Base-by-base conservation (phyloP, 2,329 filamentous ascomycete species). In the Cytospora paraplurivora region DNA sequence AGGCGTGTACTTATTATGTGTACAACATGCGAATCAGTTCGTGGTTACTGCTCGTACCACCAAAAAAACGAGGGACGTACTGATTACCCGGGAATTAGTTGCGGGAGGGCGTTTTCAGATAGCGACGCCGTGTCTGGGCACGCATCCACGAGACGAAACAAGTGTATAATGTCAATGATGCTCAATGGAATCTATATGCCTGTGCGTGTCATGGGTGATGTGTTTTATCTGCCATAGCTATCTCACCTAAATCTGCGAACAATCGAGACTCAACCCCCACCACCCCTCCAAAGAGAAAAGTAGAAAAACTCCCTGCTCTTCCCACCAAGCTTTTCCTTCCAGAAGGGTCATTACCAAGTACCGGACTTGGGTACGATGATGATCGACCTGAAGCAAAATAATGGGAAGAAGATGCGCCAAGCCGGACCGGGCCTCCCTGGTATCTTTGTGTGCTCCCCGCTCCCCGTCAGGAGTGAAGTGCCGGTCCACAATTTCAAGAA, bases 291-390 rank as follows among this genome's bases (percentile, higher is more conserved):
- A 27, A 27, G 27, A 3, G 27, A 27, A 27, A 27, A 27, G 27
- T 27, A n/a, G 17, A n/a, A 19, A 38, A 3, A 17, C 17, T 17
- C n/a, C 44, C 44, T 47, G 44, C 44, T 21, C 11, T 27, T 27
- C 44, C 44, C n/a, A 47, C 7, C 44, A 19, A 10, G 4, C n/a
- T 47, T 47, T 4, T 12, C 21, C 44, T 19, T 21, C n/a, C 44
- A 47, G 6, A 12, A 47, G 12, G n/a, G n/a, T 17, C 44, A 47
- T 21, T 21, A 21, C 44, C 44, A 47, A 47, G 44, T 47, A 47
- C 44, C 44, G 44, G 44, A 47, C 44, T 47, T 47, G 44, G 44
- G n/a, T 47, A 21, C 8, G 44, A 47, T 47, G 44, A 47, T 21
- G 44, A 47, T 21, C 44, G 44, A 21, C 8, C 21, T 21, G 44